Conservation (phyloP, 192 early-diverging fungal genomes). For the Funneliformis geosporum region DNA sequence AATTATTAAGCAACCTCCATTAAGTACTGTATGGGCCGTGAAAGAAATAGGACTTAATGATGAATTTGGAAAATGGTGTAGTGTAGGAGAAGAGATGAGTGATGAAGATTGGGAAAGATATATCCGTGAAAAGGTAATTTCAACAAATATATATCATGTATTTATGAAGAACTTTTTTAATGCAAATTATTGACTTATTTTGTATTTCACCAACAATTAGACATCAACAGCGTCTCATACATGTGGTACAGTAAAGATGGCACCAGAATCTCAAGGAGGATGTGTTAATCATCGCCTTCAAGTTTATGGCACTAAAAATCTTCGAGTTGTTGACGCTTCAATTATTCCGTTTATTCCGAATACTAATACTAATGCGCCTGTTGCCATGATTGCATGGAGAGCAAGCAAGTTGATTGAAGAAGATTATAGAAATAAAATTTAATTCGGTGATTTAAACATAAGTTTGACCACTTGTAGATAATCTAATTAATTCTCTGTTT, state of each 20-base stretch:
- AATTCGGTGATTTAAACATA: no score
- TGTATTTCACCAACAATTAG: neutral
- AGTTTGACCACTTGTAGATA: no score
- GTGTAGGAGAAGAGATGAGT: no score
- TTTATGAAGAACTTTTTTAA: no score
- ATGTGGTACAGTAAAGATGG: neutral
- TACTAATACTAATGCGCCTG: neutral
- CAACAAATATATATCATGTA: neutral
- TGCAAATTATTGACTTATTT: neutral
- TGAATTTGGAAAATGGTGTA: no score
- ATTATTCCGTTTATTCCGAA: neutral
- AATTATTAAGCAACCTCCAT: neutral
- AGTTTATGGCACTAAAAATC: constrained; percentile 10
- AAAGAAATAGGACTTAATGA: no score
- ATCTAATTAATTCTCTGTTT: no score
- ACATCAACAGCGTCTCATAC: neutral
- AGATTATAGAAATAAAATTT: neutral
- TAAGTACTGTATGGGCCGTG: neutral
- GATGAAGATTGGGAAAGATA: neutral
- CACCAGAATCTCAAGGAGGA: neutral
- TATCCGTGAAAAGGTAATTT: neutral
- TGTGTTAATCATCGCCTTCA: constrained; percentile 2
- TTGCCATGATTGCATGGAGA: neutral
- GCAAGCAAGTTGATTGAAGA: neutral
- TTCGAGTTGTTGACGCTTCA: neutral